Base-by-base conservation (phyloP, 2,329 filamentous ascomycete genomes). In the Ophiognomonia clavigignenti-juglandacearum region DNA sequence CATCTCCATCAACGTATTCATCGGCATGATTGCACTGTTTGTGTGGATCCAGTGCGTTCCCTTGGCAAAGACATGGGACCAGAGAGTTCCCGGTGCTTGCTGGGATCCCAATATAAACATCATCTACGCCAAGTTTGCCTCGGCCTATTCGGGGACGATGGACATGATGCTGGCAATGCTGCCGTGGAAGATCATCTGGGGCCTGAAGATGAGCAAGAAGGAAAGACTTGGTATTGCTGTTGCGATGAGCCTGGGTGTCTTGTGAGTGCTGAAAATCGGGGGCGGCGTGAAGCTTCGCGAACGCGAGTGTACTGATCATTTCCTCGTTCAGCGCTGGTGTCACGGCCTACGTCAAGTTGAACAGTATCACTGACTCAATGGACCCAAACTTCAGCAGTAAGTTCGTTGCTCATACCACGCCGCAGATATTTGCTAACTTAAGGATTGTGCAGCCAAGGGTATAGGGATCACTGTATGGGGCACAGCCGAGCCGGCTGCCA, bases 41-140 rank as follows among this genome's bases (percentile, higher is more conserved):
- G 52, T 55, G 4, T 64, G 56, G 54, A 45, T 55, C 4, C 56
- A 62, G 32, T 66, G 63, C 45, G 54, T 46, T 27, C 63, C 63
- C 0, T 44, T 61, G 2, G 39, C 56, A 22, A 59, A 58, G 45
- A 45, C 48, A 4, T 65, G 59, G 50, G 52, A 61, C 20, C 35
- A 51, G 1, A 44, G 34, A 24, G 18, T 58, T 8, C 45, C 52
- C 1, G 61, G 61, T 14, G 42, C 44, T 2, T 64, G 62, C 44
- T 61, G 58, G 60, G 44, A 43, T 11, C 24, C 38, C 6, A 23
- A 39, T 1, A 47, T 58, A 8, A 47, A 56, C 1, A 47, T 60
- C 16, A 39, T 39, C 18, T 59, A 59, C 40, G 56, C 56, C 11
- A 53, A 54, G 6, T 58, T 56, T 23, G 39, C 45, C 14, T 32